Conservation (phyloP, 257 asterid species). For the Ilex asprella region DNA sequence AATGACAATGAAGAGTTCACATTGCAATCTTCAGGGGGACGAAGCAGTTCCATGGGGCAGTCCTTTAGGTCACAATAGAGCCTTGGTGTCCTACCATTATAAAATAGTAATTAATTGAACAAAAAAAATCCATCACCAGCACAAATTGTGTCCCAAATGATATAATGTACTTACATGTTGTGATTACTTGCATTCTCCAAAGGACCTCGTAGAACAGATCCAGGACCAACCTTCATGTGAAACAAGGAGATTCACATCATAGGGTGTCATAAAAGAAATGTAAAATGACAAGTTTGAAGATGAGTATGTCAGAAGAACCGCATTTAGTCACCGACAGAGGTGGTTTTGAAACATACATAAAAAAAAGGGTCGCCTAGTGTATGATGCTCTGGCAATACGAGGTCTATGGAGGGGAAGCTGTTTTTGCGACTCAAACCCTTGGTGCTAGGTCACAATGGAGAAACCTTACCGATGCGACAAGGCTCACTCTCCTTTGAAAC, state of each 20-base stretch:
- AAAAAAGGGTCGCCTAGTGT: too few relatives aligned
- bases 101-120: constrained; percentile 6
- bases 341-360: too few relatives aligned
- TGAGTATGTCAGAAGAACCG: too few relatives aligned
- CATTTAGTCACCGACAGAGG: too few relatives aligned
- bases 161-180: constrained; percentile 39
- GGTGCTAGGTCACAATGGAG: too few relatives aligned
- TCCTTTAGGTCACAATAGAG: constrained; percentile 40
- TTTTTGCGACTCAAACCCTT: too few relatives aligned
- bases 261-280: not conserved
- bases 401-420: too few relatives aligned
- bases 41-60: constrained; percentile 74
- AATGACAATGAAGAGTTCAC: constrained; percentile 75
- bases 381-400: too few relatives aligned
- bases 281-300: too few relatives aligned
- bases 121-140: constrained; percentile 5
- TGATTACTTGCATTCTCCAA: constrained; percentile 49
- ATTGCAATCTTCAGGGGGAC: constrained; percentile 91
- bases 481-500: too few relatives aligned
- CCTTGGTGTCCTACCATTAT: constrained; percentile 39
- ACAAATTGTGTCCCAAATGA: constrained; percentile 1
- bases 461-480: too few relatives aligned
- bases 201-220: constrained; percentile 72
- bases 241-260: constrained; percentile 8
- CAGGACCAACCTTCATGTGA: constrained; percentile 71